Evolutionary conservation across 768 basidiomycete species (phyloP), one percentile per base, ranked within the genome.

Genomic region (Vishniacozyma victoriae): DNA sequence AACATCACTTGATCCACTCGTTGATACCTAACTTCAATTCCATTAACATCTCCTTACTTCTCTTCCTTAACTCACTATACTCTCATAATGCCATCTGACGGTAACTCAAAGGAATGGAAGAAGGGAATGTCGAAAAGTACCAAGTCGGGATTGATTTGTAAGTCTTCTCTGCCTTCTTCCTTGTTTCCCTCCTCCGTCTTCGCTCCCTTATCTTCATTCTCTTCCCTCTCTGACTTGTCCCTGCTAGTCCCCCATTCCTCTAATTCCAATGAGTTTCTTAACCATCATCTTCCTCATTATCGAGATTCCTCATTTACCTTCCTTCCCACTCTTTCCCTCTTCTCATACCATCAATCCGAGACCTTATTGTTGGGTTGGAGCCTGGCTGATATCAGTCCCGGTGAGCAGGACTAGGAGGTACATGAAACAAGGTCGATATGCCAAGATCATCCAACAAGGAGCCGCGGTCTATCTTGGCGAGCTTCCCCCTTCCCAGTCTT

Each of bases 401-500:
- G 53, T 49, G 6, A 19, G n/a, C 22, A 35, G 48, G 31, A 12
- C 50, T 12, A 26, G 19, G 13, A 22, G 44, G 16, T 25, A 49
- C 13, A 9, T 54, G 2, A 44, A 18, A 12, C 13, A 36, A 46
- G 48, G 42, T 22, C 1, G 43, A 41, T 48, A 48, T 23, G 53
- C 53, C 31, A 24, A 44, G 4, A 35, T 16, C 4, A 35, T 54
- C 14, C 24, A 9, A 9, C 16, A 24, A 5, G 12, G 14, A 4
- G 48, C 53, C 14, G 42, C 47, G 3, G 23, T 54, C 25, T 50
- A 35, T 25, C 12, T 54, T 29, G 53, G 53, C 50, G 19, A 33
- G 51, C 16, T 29, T 37, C 13, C 35, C 19, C 29, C 24, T 19
- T 19, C 29, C 5, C 19, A 7, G 15, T 12, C 5, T 25, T 14